Percentiles rank a stretch among this genome's conserved stretches.
Evolutionary conservation across 108 stramenopile species (phyloP).

Genomic region (Skeletonema tropicum): DNA sequence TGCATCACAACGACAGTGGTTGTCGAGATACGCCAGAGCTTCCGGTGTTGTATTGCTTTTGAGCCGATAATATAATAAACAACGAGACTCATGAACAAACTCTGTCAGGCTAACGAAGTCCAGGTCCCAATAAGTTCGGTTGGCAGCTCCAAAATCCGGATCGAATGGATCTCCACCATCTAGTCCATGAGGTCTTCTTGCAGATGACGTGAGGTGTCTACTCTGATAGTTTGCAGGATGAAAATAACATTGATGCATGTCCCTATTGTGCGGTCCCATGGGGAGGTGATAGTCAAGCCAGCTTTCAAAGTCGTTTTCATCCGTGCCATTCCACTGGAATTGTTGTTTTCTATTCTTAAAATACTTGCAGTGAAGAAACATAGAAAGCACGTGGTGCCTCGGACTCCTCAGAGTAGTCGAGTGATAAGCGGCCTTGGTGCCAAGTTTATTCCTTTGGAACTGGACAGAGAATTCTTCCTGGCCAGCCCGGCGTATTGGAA

Average conservation of each 20-base stretch:
- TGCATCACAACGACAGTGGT: constrained; percentile 11
- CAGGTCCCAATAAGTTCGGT: constrained; percentile 8
- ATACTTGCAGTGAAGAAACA: constrained; percentile 22
- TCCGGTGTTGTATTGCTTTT: not conserved
- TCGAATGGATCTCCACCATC: constrained; percentile 2
- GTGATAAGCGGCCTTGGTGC: constrained; percentile 10
- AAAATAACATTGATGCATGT: not conserved
- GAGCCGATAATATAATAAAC: constrained; percentile 15
- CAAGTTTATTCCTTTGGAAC: not conserved
- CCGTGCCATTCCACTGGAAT: not conserved
- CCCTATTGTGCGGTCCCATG: not conserved
- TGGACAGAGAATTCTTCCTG: constrained; percentile 11
- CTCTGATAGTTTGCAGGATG: constrained; percentile 28
- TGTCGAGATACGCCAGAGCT: constrained; percentile 3
- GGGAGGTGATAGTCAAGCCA: constrained; percentile 17
- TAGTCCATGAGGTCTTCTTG: not conserved
- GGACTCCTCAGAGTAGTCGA: constrained; percentile 12
- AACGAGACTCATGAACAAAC: constrained; percentile 16
- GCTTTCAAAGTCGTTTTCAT: constrained; percentile 12
- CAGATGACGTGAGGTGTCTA: constrained; percentile 14
- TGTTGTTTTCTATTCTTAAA: not conserved
- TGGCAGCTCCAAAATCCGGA: constrained; percentile 9
- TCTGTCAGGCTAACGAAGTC: constrained; percentile 22
- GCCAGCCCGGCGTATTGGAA: constrained; percentile 3
- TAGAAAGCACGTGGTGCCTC: constrained; percentile 20